Evolutionary conservation across 2,329 filamentous ascomycete species (phyloP), one percentile per base, ranked within the genome.

Genomic region (Clarireedia sp.): DNA sequence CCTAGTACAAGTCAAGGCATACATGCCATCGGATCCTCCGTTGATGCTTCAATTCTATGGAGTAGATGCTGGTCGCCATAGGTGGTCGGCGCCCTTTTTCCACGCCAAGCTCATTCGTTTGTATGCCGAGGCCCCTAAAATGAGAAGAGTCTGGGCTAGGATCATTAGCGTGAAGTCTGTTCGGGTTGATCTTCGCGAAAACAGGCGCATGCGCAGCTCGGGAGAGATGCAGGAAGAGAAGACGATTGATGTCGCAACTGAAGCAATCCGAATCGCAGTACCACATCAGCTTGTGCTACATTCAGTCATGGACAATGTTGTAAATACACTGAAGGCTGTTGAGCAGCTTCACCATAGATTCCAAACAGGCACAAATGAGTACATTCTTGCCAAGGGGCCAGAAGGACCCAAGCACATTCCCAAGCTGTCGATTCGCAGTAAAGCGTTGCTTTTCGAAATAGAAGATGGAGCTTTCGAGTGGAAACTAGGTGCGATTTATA

Each of bases 381-480:
- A 96, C 68, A 86, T 95, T 37, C 76, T 96, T 2, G 84, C 87
- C 16, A 96, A 96, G 71, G 79, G 80, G 9, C 90, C 94, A 0
- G 90, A 96, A 70, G 85, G 80, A 0, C 90, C 95, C 0, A 97
- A 95, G 69, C 76, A 82, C 46, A 84, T 99, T 0, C 94, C 94
- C 1, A 92, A 89, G 66, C 76, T 99, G 21, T 92, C 90, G 0
- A 62, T 99, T 9, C 83, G 90, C 51, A 87, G 86, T 54, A 87
- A 88, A 64, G 88, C 87, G 5, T 77, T 99, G 23, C 73, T 96
- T 2, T 92, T 99, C 57, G 92, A 97, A 67, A 77, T 99, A 37
- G 94, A 99, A 71, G 94, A 99, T 68, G 92, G 94, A 49, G 86
- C 89, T 0, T 99, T 99, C 66, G 94, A 99, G 69, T 99, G 91